Conservation (phyloP, 805 yeast genomes). For the Komagataella pastoris region DNA sequence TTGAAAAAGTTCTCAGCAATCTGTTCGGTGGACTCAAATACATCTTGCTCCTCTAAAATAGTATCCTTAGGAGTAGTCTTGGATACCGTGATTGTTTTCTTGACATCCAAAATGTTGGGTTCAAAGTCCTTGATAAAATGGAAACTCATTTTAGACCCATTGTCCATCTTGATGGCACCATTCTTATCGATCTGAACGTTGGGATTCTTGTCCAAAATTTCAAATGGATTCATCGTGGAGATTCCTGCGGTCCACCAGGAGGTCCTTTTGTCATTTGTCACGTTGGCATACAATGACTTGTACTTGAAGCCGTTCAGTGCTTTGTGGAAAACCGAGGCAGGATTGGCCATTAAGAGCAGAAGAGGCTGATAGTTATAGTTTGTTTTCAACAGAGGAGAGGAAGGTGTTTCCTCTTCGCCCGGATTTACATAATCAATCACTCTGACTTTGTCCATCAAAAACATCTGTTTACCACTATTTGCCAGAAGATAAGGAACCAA, state of each 20-base stretch:
- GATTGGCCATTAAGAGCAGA: slow-evolving; percentile 51
- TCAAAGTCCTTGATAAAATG: slow-evolving; percentile 36
- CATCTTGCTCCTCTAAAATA: not conserved
- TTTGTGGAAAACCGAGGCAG: slow-evolving; percentile 42
- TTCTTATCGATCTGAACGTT: slow-evolving; percentile 21
- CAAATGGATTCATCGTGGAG: slow-evolving; percentile 46
- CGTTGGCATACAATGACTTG: slow-evolving; percentile 56
- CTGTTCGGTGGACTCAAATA: slow-evolving; percentile 1
- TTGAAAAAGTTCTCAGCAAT: slow-evolving; percentile 15
- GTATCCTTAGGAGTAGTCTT: not conserved
- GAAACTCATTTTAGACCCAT: slow-evolving; percentile 23
- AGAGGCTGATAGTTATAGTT: slow-evolving; percentile 28
- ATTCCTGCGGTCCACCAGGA: slow-evolving; percentile 78
- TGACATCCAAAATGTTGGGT: slow-evolving; percentile 42
- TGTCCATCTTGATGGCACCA: slow-evolving; percentile 28
- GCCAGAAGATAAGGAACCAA: slow-evolving; percentile 57
- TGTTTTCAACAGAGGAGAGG: not conserved
- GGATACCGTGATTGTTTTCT: slow-evolving; percentile 22
- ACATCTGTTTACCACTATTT: slow-evolving; percentile 63
- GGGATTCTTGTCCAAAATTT: slow-evolving; percentile 18
- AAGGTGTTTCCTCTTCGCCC: not conserved
- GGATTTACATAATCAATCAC: slow-evolving; percentile 4
- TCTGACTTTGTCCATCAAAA: slow-evolving; percentile 33
- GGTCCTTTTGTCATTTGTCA: slow-evolving; percentile 69
- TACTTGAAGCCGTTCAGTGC: slow-evolving; percentile 41